Conservation (phyloP, 176 grass and related monocot genomes). For the Oryza nivara region DNA sequence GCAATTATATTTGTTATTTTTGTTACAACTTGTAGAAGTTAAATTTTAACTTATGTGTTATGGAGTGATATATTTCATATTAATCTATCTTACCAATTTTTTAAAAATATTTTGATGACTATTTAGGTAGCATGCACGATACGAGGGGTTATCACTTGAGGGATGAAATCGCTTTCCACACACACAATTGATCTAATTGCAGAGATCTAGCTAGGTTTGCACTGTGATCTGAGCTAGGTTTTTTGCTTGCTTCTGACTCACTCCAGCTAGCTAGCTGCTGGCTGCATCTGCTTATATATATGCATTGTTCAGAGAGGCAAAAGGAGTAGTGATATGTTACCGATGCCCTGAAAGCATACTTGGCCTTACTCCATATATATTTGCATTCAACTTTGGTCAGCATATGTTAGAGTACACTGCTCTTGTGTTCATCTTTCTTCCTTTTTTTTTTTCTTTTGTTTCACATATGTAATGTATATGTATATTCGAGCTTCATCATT, state of each 20-base stretch:
- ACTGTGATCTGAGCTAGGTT: neutral
- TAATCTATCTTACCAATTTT: no score
- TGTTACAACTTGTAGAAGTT: no score
- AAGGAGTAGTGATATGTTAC: slow-evolving; percentile 23
- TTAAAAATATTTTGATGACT: no score
- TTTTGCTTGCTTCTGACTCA: slow-evolving; percentile 55
- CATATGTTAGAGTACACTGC: neutral
- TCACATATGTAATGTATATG: neutral
- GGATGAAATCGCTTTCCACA: no score
- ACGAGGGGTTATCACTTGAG: no score
- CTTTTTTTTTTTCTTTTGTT: neutral
- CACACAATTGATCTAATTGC: neutral
- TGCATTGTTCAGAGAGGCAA: slow-evolving; percentile 36
- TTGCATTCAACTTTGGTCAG: neutral
- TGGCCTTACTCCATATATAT: neutral
- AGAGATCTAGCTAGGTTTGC: neutral
- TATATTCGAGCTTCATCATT: slow-evolving; percentile 16
- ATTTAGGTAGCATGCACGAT: no score
- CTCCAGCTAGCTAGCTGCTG: slow-evolving; percentile 26
- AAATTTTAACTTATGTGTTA: no score
- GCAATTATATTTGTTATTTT: no score
- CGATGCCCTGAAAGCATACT: slow-evolving; percentile 42
- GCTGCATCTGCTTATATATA: neutral
- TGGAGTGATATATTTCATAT: no score
- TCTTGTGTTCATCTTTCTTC: neutral